Percentiles rank a stretch among this genome's conserved stretches.
Conservation (phyloP, 805 yeast genomes). For the Wickerhamiella qilinensis region DNA sequence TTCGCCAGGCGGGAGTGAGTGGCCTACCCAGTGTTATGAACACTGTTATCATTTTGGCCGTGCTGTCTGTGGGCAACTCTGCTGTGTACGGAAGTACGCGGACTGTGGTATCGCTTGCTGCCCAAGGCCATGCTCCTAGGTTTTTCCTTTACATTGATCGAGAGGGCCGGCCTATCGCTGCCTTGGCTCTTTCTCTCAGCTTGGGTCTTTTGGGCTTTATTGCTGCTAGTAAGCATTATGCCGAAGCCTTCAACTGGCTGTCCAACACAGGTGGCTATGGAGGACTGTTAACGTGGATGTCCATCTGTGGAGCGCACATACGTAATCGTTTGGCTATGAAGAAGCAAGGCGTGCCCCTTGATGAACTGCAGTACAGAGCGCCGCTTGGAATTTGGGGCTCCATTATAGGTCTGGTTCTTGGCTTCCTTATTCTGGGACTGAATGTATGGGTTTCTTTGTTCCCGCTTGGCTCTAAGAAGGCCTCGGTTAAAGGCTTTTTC, state of each 20-base stretch:
- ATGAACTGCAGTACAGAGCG: conserved; percentile 51
- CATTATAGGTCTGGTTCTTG: conserved; percentile 41
- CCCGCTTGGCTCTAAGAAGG: too few species aligned
- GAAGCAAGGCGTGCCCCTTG: conserved; percentile 47
- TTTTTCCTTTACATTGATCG: conserved; percentile 55
- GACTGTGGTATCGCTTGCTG: conserved; percentile 50
- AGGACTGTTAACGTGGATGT: conserved; percentile 67
- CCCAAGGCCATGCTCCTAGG: conserved; percentile 47
- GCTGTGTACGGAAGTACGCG: conserved; percentile 57
- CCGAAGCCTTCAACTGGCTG: conserved; percentile 50
- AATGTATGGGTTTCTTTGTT: conserved; percentile 73
- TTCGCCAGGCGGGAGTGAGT: conserved; percentile 44
- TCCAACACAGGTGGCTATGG: conserved; percentile 61
- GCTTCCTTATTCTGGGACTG: conserved; percentile 45
- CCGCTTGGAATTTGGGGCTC: conserved; percentile 60
- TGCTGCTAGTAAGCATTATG: conserved; percentile 39
- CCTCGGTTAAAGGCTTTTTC: conserved; percentile 30
- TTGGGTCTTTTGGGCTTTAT: conserved; percentile 47
- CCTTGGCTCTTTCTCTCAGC: conserved; percentile 30
- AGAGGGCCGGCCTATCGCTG: conserved; percentile 62
- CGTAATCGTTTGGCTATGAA: conserved; percentile 48
- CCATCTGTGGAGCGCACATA: conserved; percentile 51
- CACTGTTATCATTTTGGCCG: conserved; percentile 52
- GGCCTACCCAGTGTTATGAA: conserved; percentile 62
- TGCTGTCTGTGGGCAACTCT: conserved; percentile 58